phyloP scores from a whole-genome alignment of 371 early-diverging fungal species.

The Lichtheimia ornata region DNA sequence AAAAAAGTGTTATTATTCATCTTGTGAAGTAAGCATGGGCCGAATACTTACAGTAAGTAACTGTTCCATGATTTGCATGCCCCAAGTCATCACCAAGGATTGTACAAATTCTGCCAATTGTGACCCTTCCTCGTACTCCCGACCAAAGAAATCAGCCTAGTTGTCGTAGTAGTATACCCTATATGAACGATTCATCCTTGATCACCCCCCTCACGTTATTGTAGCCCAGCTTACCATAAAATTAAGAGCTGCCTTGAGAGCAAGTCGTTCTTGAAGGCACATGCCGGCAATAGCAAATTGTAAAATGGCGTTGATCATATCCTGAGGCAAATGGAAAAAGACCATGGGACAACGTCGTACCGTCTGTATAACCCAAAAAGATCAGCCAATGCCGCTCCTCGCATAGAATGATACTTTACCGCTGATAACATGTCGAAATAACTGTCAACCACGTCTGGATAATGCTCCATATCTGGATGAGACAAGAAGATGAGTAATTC shows the following conservation, averaged over 20 bases:
- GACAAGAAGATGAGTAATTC: not conserved
- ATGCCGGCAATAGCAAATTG: constrained; percentile 58
- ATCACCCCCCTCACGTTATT: not conserved
- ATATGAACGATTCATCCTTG: not conserved
- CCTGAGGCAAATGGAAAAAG: constrained; percentile 54
- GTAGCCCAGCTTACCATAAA: constrained; percentile 49
- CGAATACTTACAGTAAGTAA: constrained; percentile 44
- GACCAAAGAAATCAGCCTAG: constrained; percentile 58
- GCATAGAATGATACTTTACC: constrained; percentile 26
- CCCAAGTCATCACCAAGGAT: constrained; percentile 47
- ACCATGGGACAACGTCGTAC: constrained; percentile 56
- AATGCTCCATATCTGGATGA: constrained; percentile 46
- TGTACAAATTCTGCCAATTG: constrained; percentile 43
- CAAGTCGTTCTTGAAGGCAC: constrained; percentile 63
- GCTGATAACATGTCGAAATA: constrained; percentile 58
- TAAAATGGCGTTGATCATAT: constrained; percentile 52
- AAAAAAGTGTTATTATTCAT: not conserved
- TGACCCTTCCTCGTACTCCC: constrained; percentile 41
- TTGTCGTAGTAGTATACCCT: constrained; percentile 1
- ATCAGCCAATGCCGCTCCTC: not conserved
- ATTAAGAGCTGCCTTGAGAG: constrained; percentile 57
- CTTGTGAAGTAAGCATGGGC: not conserved
- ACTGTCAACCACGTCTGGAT: constrained; percentile 37
- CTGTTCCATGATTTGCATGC: constrained; percentile 57
- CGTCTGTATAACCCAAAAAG: constrained; percentile 29